phyloP scores from a whole-genome alignment of 208 protist species.

The Zelonia costaricensis region DNA sequence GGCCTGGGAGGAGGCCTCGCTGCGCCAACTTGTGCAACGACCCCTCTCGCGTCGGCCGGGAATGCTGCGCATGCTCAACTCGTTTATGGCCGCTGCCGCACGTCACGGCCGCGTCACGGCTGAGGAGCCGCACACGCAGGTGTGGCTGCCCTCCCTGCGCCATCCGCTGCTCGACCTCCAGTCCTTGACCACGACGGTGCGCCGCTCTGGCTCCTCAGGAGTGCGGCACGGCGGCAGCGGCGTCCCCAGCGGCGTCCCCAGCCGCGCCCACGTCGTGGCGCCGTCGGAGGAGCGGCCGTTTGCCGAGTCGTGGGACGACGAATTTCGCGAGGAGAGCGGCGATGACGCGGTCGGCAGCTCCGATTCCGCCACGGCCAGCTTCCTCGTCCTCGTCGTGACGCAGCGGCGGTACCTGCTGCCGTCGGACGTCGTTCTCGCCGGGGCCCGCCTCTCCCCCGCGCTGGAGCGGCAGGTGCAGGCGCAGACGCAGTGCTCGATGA shows the following conservation, averaged over 20 bases:
- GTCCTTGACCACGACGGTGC: conserved; percentile 7
- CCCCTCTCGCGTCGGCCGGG: not conserved
- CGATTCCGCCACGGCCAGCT: not conserved
- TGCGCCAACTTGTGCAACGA: conserved; percentile 1
- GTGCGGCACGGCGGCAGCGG: too few relatives aligned
- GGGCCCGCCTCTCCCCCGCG: conserved; percentile 52
- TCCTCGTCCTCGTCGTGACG: conserved; percentile 62
- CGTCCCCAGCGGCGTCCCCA: conserved; percentile 9
- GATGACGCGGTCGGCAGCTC: conserved; percentile 1
- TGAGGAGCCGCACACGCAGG: conserved; percentile 8
- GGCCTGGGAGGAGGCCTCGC: conserved; percentile 8
- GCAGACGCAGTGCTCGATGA: conserved; percentile 36
- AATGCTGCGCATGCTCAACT: conserved; percentile 14
- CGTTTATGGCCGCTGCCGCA: conserved; percentile 5
- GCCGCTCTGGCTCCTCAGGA: not conserved
- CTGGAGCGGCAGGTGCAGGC: conserved; percentile 43
- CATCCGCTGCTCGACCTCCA: conserved; percentile 47
- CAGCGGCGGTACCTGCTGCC: conserved; percentile 51
- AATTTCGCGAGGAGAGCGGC: conserved; percentile 3
- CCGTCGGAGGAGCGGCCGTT: conserved; percentile 1
- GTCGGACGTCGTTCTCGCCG: conserved; percentile 60
- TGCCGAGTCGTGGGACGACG: not conserved
- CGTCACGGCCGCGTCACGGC: not conserved
- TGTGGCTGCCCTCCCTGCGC: conserved; percentile 70
- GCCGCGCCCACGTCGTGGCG: not conserved